Percentiles rank a stretch among this genome's conserved stretches.
phyloP scores from a whole-genome alignment of 2,329 filamentous ascomycete genomes.

The Niveomyces coronatus region DNA sequence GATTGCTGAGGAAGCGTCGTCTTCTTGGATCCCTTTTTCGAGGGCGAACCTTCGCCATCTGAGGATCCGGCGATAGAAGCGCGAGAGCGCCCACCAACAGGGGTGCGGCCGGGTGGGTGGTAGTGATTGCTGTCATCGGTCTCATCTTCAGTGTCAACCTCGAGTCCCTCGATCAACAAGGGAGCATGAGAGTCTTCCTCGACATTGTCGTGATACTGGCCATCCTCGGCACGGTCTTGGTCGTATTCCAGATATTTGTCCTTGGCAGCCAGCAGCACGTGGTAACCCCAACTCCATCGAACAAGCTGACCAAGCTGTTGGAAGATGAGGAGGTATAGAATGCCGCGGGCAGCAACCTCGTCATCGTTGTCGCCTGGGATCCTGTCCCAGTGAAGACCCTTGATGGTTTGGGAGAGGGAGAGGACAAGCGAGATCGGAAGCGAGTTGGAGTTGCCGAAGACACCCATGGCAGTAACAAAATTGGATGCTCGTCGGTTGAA shows the following conservation, averaged over 20 bases:
- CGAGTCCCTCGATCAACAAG: conserved; percentile 30
- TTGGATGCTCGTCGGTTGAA: conserved; percentile 82
- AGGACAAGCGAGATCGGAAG: conserved; percentile 93
- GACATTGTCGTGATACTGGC: conserved; percentile 46
- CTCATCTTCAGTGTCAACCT: conserved; percentile 27
- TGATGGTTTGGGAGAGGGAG: conserved; percentile 83
- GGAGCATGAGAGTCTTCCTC: conserved; percentile 35
- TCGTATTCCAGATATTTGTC: conserved; percentile 59
- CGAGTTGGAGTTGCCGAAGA: conserved; percentile 98
- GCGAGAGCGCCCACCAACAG: conserved; percentile 38
- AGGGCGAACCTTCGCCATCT: conserved; percentile 29
- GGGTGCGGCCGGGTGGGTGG: conserved; percentile 46
- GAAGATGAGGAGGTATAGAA: conserved; percentile 92
- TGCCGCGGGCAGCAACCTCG: conserved; percentile 86
- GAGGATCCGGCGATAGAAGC: conserved; percentile 40
- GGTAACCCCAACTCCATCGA: conserved; percentile 97
- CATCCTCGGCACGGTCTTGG: conserved; percentile 42
- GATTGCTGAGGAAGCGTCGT: conserved; percentile 26
- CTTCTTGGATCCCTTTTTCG: conserved; percentile 20
- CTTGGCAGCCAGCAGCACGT: conserved; percentile 82
- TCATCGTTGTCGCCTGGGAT: conserved; percentile 85
- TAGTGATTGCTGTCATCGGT: conserved; percentile 27
- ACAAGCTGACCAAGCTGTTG: conserved; percentile 94
- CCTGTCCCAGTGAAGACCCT: conserved; percentile 86
- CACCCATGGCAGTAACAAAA: conserved; percentile 92